Conservation (phyloP, 768 basidiomycete genomes). For the Candolleomyces aberdarensis region DNA sequence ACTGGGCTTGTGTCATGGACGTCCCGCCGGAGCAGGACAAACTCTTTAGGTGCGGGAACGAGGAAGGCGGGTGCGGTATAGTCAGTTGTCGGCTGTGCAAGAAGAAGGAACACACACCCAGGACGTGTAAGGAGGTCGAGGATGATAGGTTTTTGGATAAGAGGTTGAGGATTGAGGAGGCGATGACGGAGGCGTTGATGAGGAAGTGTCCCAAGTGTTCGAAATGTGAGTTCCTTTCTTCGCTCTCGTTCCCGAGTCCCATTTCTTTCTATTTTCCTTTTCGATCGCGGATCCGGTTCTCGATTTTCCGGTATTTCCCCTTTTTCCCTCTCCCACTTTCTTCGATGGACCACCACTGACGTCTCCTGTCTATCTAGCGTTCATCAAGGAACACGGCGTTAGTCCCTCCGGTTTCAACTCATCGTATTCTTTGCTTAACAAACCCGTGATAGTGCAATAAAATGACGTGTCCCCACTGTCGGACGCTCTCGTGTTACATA, state of each 20-base stretch:
- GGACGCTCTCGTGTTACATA: conserved; percentile 77
- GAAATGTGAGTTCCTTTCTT: conserved; percentile 54
- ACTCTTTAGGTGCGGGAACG: conserved; percentile 53
- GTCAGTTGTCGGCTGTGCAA: conserved; percentile 82
- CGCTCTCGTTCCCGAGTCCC: too few relatives aligned
- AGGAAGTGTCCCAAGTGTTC: conserved; percentile 84
- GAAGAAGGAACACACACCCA: conserved; percentile 81
- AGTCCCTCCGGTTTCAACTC: conserved; percentile 17
- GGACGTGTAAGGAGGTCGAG: conserved; percentile 76
- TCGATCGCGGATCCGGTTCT: conserved; percentile 13
- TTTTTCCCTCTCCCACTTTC: not conserved
- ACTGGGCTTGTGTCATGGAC: conserved; percentile 80
- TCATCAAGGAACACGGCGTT: conserved; percentile 79
- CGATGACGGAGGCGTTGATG: conserved; percentile 88
- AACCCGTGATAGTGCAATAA: conserved; percentile 74
- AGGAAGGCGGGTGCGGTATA: conserved; percentile 68
- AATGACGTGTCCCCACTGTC: conserved; percentile 77
- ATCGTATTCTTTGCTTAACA: not conserved
- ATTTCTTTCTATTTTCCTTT: too few relatives aligned
- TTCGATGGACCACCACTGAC: not conserved
- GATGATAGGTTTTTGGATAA: conserved; percentile 73
- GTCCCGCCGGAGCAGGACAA: conserved; percentile 52
- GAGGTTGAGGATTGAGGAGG: conserved; percentile 82
- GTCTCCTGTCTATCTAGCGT: conserved; percentile 45
- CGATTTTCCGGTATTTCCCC: not conserved